Base-by-base conservation (phyloP, 495 filamentous ascomycete species). In the Aspergillus homomorphus region DNA sequence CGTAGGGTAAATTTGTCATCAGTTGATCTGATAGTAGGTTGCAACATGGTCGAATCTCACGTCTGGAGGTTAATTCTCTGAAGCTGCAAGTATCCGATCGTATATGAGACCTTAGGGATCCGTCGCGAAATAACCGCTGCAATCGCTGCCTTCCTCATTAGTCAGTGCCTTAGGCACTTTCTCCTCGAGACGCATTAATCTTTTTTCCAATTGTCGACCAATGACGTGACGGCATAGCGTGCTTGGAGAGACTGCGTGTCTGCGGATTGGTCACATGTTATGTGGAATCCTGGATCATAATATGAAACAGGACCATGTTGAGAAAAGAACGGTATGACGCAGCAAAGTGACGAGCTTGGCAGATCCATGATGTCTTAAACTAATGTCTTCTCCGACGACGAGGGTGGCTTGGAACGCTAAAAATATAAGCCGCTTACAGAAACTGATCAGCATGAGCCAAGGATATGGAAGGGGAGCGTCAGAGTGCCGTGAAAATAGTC, bases 271-370 rank as follows among this genome's bases (percentile, higher is more conserved):
- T 57, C 57, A 57, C 57, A 61, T 62, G 59, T 53, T 24, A 43
- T 28, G 51, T 21, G 2, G 43, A 4, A 52, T 42, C 50, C 56
- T 45, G 56, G 51, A 23, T 24, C 43, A 57, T 46, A 45, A 52
- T 62, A 53, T 64, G 62, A 61, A 65, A 62, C 62, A 53, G 52
- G 44, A 48, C 50, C 55, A 45, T 46, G 20, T 46, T 51, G 12
- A 22, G 2, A 49, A 43, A 48, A 38, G 23, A 20, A 38, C 43
- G 45, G 59, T 53, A 57, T 43, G 30, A 50, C 53, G 53, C 57
- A 57, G 7, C 43, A 38, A 45, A 38, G 45, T 56, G 45, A 55
- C 21, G 43, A 56, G n/a, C 44, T 55, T 52, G 44, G 22, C 24
- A 3, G 18, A 51, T 28, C 22, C 48, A 24, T 26, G 23, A 18